A percentile compares a stretch with the other conserved stretches of the same genome.
Conservation (phyloP, 495 filamentous ascomycete genomes). For the Echria macrotheca region DNA sequence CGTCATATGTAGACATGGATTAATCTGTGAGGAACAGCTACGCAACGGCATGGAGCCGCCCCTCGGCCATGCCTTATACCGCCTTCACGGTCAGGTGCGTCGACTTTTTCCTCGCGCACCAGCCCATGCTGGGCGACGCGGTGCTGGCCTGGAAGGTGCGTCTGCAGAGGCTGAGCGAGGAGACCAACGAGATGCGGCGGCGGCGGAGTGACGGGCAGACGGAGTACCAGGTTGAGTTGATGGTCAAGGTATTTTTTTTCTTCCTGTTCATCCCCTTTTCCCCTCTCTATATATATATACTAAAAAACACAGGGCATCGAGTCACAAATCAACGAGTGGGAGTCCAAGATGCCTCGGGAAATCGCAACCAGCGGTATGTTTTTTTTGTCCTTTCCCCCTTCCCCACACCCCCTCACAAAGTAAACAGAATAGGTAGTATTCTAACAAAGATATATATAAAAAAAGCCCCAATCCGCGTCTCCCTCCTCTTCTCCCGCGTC, state of each 20-base stretch:
- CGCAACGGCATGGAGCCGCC: slow-evolving; percentile 30
- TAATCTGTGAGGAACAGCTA: too few relatives aligned
- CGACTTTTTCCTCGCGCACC: slow-evolving; percentile 29
- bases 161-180: slow-evolving; percentile 33
- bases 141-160: slow-evolving; percentile 39
- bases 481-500: slow-evolving; percentile 28
- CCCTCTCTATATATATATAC: too few relatives aligned
- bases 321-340: slow-evolving; percentile 34
- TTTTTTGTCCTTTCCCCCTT: too few relatives aligned
- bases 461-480: slow-evolving; percentile 29
- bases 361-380: slow-evolving; percentile 21
- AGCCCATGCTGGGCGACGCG: slow-evolving; percentile 27
- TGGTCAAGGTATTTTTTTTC: too few relatives aligned
- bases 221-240: slow-evolving; percentile 34
- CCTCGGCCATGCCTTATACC: slow-evolving; percentile 23
- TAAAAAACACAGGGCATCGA: too few relatives aligned
- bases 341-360: slow-evolving; percentile 26
- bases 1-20: too few relatives aligned
- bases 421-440: too few relatives aligned
- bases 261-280: too few relatives aligned
- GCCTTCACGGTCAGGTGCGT: slow-evolving; percentile 30
- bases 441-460: too few relatives aligned
- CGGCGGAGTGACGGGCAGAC: slow-evolving; percentile 19
- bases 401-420: too few relatives aligned
- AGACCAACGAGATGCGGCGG: slow-evolving; percentile 30